phyloP scores from a whole-genome alignment of 768 basidiomycete genomes.

The Termitomyces sp. region DNA sequence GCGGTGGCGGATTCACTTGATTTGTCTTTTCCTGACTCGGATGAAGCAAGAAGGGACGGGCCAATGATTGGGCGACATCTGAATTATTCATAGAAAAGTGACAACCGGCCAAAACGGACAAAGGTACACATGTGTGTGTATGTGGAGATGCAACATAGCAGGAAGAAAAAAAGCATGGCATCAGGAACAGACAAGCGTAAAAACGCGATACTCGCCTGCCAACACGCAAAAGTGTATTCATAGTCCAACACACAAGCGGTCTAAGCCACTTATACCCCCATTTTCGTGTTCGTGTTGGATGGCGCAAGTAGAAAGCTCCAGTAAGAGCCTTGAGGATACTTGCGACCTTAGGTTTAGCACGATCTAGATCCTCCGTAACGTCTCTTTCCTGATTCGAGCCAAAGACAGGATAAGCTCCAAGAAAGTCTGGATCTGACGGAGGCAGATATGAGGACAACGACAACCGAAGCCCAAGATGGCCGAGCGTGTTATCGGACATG shows the following conservation, averaged over 20 bases:
- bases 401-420: background rate
- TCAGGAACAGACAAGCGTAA: background rate
- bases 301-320: constrained; percentile 3
- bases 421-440: constrained; percentile 7
- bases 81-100: background rate
- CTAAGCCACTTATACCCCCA: constrained; percentile 4
- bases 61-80: constrained; percentile 3
- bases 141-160: background rate
- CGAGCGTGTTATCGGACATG: constrained; percentile 12
- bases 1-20: background rate
- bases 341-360: constrained; percentile 1
- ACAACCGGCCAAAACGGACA: background rate
- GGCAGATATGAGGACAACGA: constrained; percentile 17
- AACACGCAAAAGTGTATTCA: background rate
- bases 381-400: background rate
- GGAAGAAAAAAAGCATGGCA: background rate
- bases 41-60: background rate
- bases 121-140: background rate
- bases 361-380: background rate
- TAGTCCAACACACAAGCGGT: constrained; percentile 5
- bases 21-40: background rate
- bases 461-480: constrained; percentile 15
- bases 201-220: background rate
- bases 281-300: constrained; percentile 4
- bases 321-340: constrained; percentile 1